Conservation (phyloP, 768 basidiomycete species). For the Cystobasidium ongulense region DNA sequence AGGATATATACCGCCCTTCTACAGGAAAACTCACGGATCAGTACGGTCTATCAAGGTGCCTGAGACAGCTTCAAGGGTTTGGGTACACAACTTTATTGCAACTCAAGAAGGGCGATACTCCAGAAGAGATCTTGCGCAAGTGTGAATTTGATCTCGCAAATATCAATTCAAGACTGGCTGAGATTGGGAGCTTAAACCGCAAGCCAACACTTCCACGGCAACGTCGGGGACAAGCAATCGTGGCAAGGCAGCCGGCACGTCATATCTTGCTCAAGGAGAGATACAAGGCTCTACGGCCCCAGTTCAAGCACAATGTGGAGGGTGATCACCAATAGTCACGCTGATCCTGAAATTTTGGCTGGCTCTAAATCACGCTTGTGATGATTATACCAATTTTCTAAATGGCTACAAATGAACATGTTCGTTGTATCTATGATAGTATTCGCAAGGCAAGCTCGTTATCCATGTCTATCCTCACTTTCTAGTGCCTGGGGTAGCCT, state of each 20-base stretch:
- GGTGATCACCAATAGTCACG: neutral
- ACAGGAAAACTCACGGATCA: neutral
- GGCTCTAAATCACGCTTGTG: no score
- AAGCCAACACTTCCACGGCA: neutral
- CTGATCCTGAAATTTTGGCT: no score
- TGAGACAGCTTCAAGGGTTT: slow-evolving; percentile 1
- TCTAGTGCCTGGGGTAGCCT: slow-evolving; percentile 1
- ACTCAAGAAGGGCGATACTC: neutral
- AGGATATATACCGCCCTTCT: neutral
- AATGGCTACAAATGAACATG: no score
- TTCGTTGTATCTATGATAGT: neutral
- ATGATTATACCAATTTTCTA: no score
- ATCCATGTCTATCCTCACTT: neutral
- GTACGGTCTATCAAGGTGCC: neutral
- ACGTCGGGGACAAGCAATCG: neutral
- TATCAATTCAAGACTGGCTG: neutral
- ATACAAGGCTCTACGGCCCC: neutral
- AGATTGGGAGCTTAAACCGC: neutral
- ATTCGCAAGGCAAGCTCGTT: neutral
- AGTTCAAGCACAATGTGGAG: neutral
- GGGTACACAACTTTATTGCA: neutral
- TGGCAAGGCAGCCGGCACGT: neutral
- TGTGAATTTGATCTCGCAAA: neutral
- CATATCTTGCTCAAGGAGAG: neutral
- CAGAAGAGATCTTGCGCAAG: neutral